Conservation (phyloP, 2,329 filamentous ascomycete genomes). For the Calonectria henricotiae region DNA sequence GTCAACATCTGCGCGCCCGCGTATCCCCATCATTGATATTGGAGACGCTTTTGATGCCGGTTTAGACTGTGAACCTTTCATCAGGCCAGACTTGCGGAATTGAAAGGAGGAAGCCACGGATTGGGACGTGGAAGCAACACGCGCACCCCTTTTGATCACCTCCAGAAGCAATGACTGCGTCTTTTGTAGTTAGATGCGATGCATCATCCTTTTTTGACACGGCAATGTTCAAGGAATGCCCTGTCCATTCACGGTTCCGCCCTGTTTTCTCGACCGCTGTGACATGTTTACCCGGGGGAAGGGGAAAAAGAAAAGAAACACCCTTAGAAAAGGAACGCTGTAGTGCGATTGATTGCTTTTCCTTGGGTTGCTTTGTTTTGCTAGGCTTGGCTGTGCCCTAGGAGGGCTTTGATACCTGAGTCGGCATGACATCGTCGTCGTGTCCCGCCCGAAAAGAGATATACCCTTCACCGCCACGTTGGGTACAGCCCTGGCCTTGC, state of each 20-base stretch:
- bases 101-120: constrained; percentile 17
- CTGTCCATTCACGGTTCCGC: constrained; percentile 12
- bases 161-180: constrained; percentile 14
- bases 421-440: constrained; percentile 26
- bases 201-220: constrained; percentile 26
- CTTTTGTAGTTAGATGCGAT: constrained; percentile 15
- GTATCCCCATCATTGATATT: constrained; percentile 15
- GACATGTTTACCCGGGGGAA: constrained; percentile 19
- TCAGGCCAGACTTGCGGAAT: constrained; percentile 33
- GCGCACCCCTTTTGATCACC: constrained; percentile 9
- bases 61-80: constrained; percentile 25
- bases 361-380: constrained; percentile 4
- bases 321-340: constrained; percentile 2
- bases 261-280: constrained; percentile 15
- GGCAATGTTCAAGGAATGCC: constrained; percentile 28
- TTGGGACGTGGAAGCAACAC: not conserved
- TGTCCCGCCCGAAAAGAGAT: constrained; percentile 26
- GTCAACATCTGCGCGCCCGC: constrained; percentile 23
- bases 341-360: constrained; percentile 31
- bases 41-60: constrained; percentile 8
- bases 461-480: constrained; percentile 47
- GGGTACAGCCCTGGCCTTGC: constrained; percentile 28
- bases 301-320: constrained; percentile 9
- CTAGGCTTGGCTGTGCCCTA: constrained; percentile 22
- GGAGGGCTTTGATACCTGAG: constrained; percentile 36